Evolutionary conservation across 768 basidiomycete genomes (phyloP), one percentile per base, ranked within the genome.

Genomic region (Russula emetica): DNA sequence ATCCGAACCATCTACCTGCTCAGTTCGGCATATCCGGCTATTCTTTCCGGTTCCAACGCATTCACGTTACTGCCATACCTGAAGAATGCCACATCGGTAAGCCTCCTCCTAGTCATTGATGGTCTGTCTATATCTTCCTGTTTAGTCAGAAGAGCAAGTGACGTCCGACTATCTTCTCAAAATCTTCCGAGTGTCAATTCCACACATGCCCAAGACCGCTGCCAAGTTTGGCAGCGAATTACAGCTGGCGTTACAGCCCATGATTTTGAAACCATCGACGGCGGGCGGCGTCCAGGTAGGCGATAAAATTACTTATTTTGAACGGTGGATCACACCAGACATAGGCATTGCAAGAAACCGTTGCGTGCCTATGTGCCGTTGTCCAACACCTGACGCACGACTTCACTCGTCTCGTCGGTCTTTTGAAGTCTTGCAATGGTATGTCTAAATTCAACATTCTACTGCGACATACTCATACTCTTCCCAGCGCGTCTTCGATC

Each of bases 301-400:
- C 71, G 55, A 11, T 16, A 28, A 2, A 55, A 68, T 14, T 28
- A 3, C 47, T 49, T 10, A 3, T n/a, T 36, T 38, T 2, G 11
- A 36, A 9, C 28, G 14, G 13, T 22, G n/a, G 26, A 22, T 22
- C 30, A 49, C 6, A n/a, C 57, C 28, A 18, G 58, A 14, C 45
- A 20, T 67, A 94, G 89, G 86, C 89, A 24, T 74, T 98, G 36
- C 93, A 95, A 76, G 97, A 98, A 74, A 85, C 86, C 14, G 90
- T 98, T 16, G 92, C 92, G 0, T 98, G 95, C 68, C 86, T 96
- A 78, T 96, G 94, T 71, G 83, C 84, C 0, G 89, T 90, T 1
- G 87, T 95, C 1, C 85, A 86, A 56, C 77, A 90, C 68, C 79
- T 98, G 20, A 98, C 97, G 0, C 90, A 92, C 63, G 94, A 98